Conservation (phyloP, 371 early-diverging fungal genomes). For the Actinomortierella ambigua region DNA sequence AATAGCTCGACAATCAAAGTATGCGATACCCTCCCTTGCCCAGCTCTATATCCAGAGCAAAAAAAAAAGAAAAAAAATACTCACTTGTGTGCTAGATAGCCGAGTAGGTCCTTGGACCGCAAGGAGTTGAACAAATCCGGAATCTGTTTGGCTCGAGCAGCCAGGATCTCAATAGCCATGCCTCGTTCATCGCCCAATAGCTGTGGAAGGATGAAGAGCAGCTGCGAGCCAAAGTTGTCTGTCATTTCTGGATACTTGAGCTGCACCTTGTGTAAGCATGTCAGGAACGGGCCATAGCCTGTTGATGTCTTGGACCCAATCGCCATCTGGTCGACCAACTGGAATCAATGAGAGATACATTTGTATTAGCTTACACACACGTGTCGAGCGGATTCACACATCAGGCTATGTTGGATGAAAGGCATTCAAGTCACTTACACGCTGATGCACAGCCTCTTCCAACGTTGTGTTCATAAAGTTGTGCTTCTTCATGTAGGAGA, state of each 20-base stretch:
- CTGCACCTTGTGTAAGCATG: slow-evolving; percentile 51
- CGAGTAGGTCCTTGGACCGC: slow-evolving; percentile 50
- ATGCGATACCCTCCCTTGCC: no score
- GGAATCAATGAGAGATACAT: no score
- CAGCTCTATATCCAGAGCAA: background rate
- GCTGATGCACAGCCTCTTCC: slow-evolving; percentile 4
- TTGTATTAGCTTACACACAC: no score
- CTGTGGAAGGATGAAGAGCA: slow-evolving; percentile 48
- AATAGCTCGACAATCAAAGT: no score
- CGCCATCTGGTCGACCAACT: no score
- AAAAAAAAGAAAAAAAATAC: background rate
- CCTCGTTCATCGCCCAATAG: slow-evolving; percentile 46
- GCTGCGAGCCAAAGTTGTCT: slow-evolving; percentile 38
- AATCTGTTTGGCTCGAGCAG: slow-evolving; percentile 52
- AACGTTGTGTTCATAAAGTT: slow-evolving; percentile 22
- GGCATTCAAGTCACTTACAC: no score
- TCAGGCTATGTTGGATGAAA: no score
- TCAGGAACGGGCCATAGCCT: slow-evolving; percentile 30
- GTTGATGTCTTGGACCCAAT: no score
- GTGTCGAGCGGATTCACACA: no score
- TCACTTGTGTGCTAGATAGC: slow-evolving; percentile 50
- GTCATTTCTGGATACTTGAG: slow-evolving; percentile 50
- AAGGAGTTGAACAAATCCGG: slow-evolving; percentile 58
- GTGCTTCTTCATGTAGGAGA: slow-evolving; percentile 48
- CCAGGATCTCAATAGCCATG: slow-evolving; percentile 59